phyloP scores from a whole-genome alignment of 108 stramenopile genomes.

The Nitzschia palea region DNA sequence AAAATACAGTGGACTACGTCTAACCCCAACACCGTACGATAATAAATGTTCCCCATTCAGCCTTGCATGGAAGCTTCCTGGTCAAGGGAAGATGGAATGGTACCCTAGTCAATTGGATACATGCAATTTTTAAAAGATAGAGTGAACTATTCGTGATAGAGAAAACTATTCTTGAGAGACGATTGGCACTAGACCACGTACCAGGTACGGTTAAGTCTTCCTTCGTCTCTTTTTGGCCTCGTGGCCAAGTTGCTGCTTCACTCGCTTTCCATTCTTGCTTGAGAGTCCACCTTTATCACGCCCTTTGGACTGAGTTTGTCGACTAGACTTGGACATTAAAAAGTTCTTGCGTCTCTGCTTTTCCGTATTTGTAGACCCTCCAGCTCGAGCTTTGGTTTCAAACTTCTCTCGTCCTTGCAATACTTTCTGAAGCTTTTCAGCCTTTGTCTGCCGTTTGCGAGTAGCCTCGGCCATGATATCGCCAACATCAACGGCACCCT shows the following conservation, averaged over 20 bases:
- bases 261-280: slow-evolving; percentile 19
- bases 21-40: no score
- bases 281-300: slow-evolving; percentile 51
- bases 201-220: no score
- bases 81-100: no score
- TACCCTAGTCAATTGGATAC: no score
- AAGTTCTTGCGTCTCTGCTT: slow-evolving; percentile 92
- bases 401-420: slow-evolving; percentile 74
- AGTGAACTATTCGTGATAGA: no score
- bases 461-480: slow-evolving; percentile 86
- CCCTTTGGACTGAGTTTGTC: slow-evolving; percentile 55
- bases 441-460: slow-evolving; percentile 74
- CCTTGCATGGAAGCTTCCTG: no score
- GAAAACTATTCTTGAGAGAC: no score
- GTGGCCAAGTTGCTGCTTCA: slow-evolving; percentile 43
- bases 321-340: slow-evolving; percentile 77
- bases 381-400: slow-evolving; percentile 75
- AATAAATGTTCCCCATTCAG: no score
- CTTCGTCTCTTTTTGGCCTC: slow-evolving; percentile 82
- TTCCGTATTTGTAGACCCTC: slow-evolving; percentile 91
- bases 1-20: no score
- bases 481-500: slow-evolving; percentile 64
- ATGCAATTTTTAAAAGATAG: no score
- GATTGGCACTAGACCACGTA: no score
- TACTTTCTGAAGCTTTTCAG: slow-evolving; percentile 74